These are phyloP conservation scores for Chenopodium quinoa DNA, from an alignment of 148 eudicot species.

Conservation along the genomic window DNA sequence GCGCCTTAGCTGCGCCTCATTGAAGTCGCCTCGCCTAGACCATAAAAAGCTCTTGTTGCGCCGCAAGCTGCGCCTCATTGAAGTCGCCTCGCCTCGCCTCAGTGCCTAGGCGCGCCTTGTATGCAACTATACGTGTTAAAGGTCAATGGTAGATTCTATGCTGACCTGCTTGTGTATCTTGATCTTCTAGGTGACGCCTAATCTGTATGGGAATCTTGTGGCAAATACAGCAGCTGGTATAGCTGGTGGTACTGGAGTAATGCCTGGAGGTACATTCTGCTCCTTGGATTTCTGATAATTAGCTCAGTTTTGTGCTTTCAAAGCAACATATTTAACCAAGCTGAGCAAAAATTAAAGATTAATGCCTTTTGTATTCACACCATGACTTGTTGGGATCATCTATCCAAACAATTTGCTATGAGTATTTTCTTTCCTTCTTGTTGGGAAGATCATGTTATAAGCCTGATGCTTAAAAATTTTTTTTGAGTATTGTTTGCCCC, in stretches of 20 bases:
- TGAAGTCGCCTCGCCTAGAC: too few species aligned
- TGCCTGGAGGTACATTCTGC: slow-evolving; percentile 68
- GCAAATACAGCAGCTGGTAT: slow-evolving; percentile 88
- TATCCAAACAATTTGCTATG: neutral
- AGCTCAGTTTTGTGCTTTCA: neutral
- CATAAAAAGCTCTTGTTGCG: too few species aligned
- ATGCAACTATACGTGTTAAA: neutral
- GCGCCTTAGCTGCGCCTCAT: too few species aligned
- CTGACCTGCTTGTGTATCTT: neutral
- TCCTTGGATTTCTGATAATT: neutral
- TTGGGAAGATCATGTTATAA: too few species aligned
- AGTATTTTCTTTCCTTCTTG: too few species aligned
- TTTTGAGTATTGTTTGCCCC: too few species aligned
- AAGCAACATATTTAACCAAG: neutral
- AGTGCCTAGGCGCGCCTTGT: too few species aligned
- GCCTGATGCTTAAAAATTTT: too few species aligned
- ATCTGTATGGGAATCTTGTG: slow-evolving; percentile 77
- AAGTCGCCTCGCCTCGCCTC: too few species aligned
- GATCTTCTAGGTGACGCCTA: slow-evolving; percentile 65
- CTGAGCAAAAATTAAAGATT: neutral
- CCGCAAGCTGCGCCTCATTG: too few species aligned
- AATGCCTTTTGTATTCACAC: neutral
- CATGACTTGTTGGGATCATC: neutral
- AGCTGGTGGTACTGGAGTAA: slow-evolving; percentile 83
- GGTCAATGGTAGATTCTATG: neutral